A percentile compares a stretch with the other conserved stretches of the same genome.
Evolutionary conservation across 2,329 filamentous ascomycete genomes (phyloP).

Genomic region (Ophiosphaerella korrae): DNA sequence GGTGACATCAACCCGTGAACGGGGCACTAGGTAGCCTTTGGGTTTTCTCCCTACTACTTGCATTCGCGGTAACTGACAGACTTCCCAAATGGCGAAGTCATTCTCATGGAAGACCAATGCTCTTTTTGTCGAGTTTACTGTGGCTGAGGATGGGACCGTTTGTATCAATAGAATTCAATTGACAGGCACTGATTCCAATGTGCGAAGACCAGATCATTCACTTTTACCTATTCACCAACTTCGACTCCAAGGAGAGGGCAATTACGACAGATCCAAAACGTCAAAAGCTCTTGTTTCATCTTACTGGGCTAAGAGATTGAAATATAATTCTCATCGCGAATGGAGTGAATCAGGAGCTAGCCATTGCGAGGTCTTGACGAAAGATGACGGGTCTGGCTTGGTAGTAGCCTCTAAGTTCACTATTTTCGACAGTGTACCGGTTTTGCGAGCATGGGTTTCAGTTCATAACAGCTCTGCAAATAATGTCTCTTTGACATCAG

Average conservation of each 20-base stretch:
- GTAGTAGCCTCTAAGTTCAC: neutral
- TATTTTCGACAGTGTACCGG: neutral
- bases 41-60: too few species aligned
- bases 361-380: slow-evolving; percentile 1
- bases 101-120: neutral
- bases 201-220: neutral
- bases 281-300: slow-evolving; percentile 3
- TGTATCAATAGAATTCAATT: neutral
- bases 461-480: slow-evolving; percentile 1
- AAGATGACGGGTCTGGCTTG: neutral
- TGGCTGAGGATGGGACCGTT: neutral
- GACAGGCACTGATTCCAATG: neutral
- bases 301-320: neutral
- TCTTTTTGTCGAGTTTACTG: neutral
- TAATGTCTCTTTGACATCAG: neutral
- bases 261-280: slow-evolving; percentile 1
- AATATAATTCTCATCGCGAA: neutral
- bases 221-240: slow-evolving; percentile 2
- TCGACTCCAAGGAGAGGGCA: slow-evolving; percentile 4
- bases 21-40: too few species aligned
- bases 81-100: neutral
- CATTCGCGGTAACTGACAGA: too few species aligned
- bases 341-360: neutral
- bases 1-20: too few species aligned
- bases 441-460: slow-evolving; percentile 1